A percentile compares a stretch with the other conserved stretches of the same genome.
Conservation (phyloP, 345 rosid species). For the Alliaria petiolata region DNA sequence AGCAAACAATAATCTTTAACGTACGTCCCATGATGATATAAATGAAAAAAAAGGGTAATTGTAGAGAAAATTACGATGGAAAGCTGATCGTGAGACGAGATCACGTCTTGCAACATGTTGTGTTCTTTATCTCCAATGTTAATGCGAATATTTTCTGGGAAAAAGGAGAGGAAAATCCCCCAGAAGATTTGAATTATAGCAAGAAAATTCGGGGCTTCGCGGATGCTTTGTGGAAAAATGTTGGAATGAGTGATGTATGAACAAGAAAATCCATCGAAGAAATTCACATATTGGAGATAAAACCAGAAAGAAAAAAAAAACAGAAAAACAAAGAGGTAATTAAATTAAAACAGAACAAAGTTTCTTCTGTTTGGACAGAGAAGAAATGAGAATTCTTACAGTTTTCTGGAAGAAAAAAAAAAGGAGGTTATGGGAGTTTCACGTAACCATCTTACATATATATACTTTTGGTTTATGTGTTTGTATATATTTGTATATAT, state of each 20-base stretch:
- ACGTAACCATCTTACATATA: slow-evolving; percentile 25
- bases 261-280: slow-evolving; percentile 28
- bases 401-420: neutral
- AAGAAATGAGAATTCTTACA: slow-evolving; percentile 6
- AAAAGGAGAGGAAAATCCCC: slow-evolving; percentile 2
- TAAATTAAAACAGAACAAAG: slow-evolving; percentile 10
- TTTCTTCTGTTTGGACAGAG: slow-evolving; percentile 27
- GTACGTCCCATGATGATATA: neutral
- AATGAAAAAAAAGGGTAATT: neutral
- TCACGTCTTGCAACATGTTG: slow-evolving; percentile 23
- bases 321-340: slow-evolving; percentile 8
- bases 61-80: slow-evolving; percentile 24
- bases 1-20: neutral
- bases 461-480: slow-evolving; percentile 19
- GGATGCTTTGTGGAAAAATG: slow-evolving; percentile 21
- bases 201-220: neutral
- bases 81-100: slow-evolving; percentile 27
- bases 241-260: slow-evolving; percentile 1
- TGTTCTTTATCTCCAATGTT: slow-evolving; percentile 5
- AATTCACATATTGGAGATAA: slow-evolving; percentile 7
- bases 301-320: neutral
- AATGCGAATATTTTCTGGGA: slow-evolving; percentile 6
- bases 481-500: neutral
- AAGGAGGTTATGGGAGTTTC: slow-evolving; percentile 35
- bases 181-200: neutral